Evolutionary conservation across 2,329 filamentous ascomycete species (phyloP).

Genomic region (Beauveria sp.): DNA sequence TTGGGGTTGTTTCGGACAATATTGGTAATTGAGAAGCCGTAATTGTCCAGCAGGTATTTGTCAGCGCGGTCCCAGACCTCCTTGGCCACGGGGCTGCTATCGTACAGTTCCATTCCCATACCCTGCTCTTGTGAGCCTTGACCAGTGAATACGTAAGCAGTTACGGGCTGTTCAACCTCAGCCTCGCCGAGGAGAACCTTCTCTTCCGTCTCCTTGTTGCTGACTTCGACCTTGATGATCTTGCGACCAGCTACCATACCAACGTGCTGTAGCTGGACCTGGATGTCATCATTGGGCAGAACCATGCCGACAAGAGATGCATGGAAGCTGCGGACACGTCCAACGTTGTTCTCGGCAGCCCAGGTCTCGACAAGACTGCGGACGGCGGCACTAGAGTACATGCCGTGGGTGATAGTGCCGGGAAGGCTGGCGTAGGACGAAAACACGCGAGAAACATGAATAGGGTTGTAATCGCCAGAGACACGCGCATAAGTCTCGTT

Average conservation of each 20-base stretch:
- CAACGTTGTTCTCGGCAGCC: slow-evolving; percentile 98
- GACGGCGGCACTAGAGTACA: slow-evolving; percentile 97
- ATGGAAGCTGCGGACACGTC: slow-evolving; percentile 94
- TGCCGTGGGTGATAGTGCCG: slow-evolving; percentile 96
- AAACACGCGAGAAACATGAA: slow-evolving; percentile 96
- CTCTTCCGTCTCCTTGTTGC: slow-evolving; percentile 91
- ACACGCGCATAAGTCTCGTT: slow-evolving; percentile 98
- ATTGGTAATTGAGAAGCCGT: slow-evolving; percentile 95
- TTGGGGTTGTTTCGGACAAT: slow-evolving; percentile 99
- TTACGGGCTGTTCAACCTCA: slow-evolving; percentile 94
- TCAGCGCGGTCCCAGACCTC: slow-evolving; percentile 98
- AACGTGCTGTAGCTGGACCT: slow-evolving; percentile 91
- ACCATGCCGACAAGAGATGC: slow-evolving; percentile 98
- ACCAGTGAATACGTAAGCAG: slow-evolving; percentile 95
- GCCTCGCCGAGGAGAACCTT: slow-evolving; percentile 94
- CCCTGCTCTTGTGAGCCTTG: slow-evolving; percentile 98
- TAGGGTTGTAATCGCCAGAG: slow-evolving; percentile 97
- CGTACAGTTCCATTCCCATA: slow-evolving; percentile 99
- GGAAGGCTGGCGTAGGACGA: slow-evolving; percentile 91
- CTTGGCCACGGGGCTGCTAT: slow-evolving; percentile 85
- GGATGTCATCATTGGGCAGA: slow-evolving; percentile 87
- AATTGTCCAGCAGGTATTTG: slow-evolving; percentile 97
- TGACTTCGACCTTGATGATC: slow-evolving; percentile 97
- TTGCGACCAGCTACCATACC: slow-evolving; percentile 98
- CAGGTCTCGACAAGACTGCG: slow-evolving; percentile 95